Evolutionary conservation across 2,329 filamentous ascomycete genomes (phyloP).

Genomic region (Macrophomina phaseolina): DNA sequence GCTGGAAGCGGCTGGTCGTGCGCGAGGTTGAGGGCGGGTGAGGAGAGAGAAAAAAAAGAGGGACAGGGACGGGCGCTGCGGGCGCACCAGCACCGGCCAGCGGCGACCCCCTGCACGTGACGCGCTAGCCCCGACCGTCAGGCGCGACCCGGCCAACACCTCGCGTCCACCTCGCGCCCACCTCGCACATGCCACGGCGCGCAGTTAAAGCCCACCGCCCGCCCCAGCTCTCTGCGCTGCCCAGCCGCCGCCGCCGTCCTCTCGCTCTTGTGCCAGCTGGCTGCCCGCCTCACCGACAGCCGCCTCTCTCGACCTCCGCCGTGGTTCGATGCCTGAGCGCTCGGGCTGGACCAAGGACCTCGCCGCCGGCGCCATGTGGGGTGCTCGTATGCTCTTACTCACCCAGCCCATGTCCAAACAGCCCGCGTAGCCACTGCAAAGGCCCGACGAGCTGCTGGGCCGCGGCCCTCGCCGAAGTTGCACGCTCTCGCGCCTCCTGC

Average conservation of each 20-base stretch:
- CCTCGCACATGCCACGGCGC: neutral
- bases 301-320: neutral
- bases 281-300: neutral
- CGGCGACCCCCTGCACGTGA: constrained; percentile 3
- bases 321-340: constrained; percentile 5
- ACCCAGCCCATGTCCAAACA: neutral
- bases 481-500: neutral
- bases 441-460: neutral
- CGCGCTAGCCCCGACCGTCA: neutral
- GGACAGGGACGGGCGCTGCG: neutral
- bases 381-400: constrained; percentile 11
- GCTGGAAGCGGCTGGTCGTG: neutral
- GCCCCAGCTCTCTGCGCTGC: neutral
- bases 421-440: neutral
- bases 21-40: neutral
- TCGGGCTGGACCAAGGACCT: neutral
- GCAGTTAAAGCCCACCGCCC: neutral
- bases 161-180: neutral
- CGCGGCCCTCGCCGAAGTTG: neutral
- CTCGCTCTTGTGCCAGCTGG: neutral
- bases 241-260: neutral
- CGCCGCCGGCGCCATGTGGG: constrained; percentile 2
- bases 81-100: neutral
- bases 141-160: neutral
- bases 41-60: neutral